A percentile compares a stretch with the other conserved stretches of the same genome.
phyloP scores from a whole-genome alignment of 495 filamentous ascomycete species.

The Penicillium flavigenum region DNA sequence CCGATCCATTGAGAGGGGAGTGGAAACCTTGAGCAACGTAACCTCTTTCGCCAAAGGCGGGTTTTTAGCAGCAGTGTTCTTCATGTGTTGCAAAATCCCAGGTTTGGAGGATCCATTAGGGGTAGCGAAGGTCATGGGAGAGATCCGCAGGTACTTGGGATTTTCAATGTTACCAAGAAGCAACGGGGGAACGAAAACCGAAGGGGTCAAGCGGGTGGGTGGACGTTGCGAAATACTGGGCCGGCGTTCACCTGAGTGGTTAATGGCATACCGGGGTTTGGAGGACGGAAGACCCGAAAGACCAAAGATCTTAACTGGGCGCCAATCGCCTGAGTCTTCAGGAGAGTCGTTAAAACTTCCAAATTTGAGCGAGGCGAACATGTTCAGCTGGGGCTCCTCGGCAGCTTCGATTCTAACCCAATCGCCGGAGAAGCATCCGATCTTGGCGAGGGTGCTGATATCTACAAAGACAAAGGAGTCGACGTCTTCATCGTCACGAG shows the following conservation, averaged over 20 bases:
- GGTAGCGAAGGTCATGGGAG: conserved; percentile 55
- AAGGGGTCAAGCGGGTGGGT: conserved; percentile 45
- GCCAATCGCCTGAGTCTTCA: conserved; percentile 57
- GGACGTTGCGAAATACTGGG: conserved; percentile 54
- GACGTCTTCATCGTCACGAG: conserved; percentile 77
- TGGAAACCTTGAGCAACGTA: conserved; percentile 84
- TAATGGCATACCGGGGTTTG: conserved; percentile 53
- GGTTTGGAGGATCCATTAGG: conserved; percentile 35
- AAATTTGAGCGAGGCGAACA: conserved; percentile 52
- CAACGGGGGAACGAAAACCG: conserved; percentile 79
- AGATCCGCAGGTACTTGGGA: conserved; percentile 70
- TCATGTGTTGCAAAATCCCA: conserved; percentile 42
- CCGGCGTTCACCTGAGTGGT: conserved; percentile 45
- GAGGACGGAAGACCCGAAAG: conserved; percentile 65
- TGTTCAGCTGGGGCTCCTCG: conserved; percentile 59
- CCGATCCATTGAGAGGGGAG: conserved; percentile 81
- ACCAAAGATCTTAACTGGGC: conserved; percentile 82
- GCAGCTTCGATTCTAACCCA: conserved; percentile 87
- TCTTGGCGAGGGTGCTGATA: conserved; percentile 74
- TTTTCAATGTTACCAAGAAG: conserved; percentile 79
- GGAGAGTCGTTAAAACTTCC: conserved; percentile 48
- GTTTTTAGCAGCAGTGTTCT: conserved; percentile 52
- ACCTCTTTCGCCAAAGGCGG: conserved; percentile 90
- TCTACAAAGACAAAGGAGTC: conserved; percentile 89
- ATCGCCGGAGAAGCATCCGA: conserved; percentile 95